These are phyloP conservation scores for Thermomyces lanuginosus DNA, from an alignment of 2,329 filamentous ascomycete genomes.

Conservation along the genomic window DNA sequence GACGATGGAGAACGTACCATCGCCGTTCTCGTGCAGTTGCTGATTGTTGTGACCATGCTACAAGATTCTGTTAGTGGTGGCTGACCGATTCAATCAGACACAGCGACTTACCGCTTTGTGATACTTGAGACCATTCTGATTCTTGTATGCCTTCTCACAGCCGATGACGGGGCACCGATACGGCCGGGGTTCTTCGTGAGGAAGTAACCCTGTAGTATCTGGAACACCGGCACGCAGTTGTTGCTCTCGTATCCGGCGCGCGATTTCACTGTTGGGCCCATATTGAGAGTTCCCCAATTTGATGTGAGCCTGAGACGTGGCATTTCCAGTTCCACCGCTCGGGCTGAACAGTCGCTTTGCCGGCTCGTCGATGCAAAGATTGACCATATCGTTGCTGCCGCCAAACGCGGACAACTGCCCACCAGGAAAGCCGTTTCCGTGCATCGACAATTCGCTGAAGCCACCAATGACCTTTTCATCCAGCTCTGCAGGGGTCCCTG, in stretches of 20 bases:
- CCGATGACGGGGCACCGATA: slow-evolving; percentile 97
- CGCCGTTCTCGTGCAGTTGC: slow-evolving; percentile 87
- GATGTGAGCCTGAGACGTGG: slow-evolving; percentile 53
- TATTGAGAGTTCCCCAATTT: slow-evolving; percentile 63
- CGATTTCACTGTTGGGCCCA: slow-evolving; percentile 59
- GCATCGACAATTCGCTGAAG: slow-evolving; percentile 45
- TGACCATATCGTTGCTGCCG: slow-evolving; percentile 38
- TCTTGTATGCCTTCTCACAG: slow-evolving; percentile 98
- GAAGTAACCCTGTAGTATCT: slow-evolving; percentile 31
- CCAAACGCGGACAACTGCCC: slow-evolving; percentile 26
- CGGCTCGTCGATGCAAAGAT: slow-evolving; percentile 71
- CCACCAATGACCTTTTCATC: slow-evolving; percentile 56
- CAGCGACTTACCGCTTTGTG: slow-evolving; percentile 48
- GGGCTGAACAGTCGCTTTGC: slow-evolving; percentile 86
- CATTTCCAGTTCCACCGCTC: slow-evolving; percentile 47
- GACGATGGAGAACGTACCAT: slow-evolving; percentile 95
- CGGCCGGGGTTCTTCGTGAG: slow-evolving; percentile 84
- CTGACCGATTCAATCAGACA: no score
- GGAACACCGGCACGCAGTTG: slow-evolving; percentile 43
- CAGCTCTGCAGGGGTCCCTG: slow-evolving; percentile 55
- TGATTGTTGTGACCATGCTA: slow-evolving; percentile 90
- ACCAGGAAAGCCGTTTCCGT: slow-evolving; percentile 28
- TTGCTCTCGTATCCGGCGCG: slow-evolving; percentile 46
- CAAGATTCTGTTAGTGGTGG: no score
- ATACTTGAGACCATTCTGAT: slow-evolving; percentile 95